Evolutionary conservation across 306 rosid genomes (phyloP).

Genomic region (Rosa rugosa): DNA sequence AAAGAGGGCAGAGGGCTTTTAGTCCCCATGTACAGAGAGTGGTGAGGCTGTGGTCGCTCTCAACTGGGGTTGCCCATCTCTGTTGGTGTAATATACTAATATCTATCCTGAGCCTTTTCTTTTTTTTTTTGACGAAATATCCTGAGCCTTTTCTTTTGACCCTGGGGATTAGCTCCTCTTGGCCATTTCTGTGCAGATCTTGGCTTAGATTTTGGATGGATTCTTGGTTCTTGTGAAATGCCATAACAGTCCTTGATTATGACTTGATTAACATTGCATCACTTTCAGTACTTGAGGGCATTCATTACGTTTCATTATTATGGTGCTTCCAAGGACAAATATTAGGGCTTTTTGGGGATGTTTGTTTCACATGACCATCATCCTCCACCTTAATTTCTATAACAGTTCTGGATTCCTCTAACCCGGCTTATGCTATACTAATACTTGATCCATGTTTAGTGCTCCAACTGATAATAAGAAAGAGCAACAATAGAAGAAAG

Average conservation of each 20-base stretch:
- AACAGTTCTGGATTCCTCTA: too few relatives aligned
- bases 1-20: not conserved
- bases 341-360: not conserved
- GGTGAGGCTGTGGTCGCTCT: not conserved
- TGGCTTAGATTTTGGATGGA: not conserved
- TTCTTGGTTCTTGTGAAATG: not conserved
- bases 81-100: not conserved
- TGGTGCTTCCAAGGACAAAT: not conserved
- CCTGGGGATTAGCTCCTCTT: not conserved
- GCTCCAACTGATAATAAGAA: too few relatives aligned
- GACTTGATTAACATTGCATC: not conserved
- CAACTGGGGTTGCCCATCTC: conserved; percentile 2
- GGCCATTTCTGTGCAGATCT: conserved; percentile 7
- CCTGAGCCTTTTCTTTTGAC: conserved; percentile 2
- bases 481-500: too few relatives aligned
- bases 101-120: not conserved
- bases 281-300: not conserved
- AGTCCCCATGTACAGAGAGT: not conserved
- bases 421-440: too few relatives aligned
- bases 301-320: not conserved
- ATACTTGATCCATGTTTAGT: too few relatives aligned
- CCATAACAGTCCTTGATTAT: not conserved
- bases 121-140: too few relatives aligned
- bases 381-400: too few relatives aligned
- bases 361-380: too few relatives aligned